A percentile compares a stretch with the other conserved stretches of the same genome.
Conservation (phyloP, 768 basidiomycete species). For the Hemileccinum impolitum region DNA sequence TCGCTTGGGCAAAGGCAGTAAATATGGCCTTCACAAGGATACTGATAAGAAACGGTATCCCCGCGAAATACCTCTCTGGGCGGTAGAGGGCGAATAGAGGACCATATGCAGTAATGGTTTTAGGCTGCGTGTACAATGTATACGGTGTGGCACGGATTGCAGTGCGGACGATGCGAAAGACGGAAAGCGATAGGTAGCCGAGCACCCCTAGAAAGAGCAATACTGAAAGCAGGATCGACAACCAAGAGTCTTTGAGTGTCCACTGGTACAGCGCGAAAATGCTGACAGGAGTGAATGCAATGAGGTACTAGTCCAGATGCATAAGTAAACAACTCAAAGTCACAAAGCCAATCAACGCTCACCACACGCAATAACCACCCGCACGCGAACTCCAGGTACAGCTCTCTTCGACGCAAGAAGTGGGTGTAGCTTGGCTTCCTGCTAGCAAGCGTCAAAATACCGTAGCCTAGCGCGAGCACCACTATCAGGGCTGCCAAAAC, state of each 20-base stretch:
- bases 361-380: conserved; percentile 71
- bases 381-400: conserved; percentile 46
- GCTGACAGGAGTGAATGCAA: conserved; percentile 63
- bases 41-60: conserved; percentile 52
- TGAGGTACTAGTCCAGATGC: conserved; percentile 44
- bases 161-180: conserved; percentile 47
- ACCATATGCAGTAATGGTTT: conserved; percentile 42
- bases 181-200: conserved; percentile 46
- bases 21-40: conserved; percentile 68
- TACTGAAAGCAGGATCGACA: conserved; percentile 77
- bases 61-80: conserved; percentile 63
- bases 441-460: conserved; percentile 30
- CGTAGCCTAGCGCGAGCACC: conserved; percentile 51
- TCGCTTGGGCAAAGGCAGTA: conserved; percentile 59
- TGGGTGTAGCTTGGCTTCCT: conserved; percentile 20
- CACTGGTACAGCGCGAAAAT: conserved; percentile 88
- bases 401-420: conserved; percentile 19
- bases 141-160: conserved; percentile 39
- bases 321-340: conserved; percentile 2
- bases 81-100: conserved; percentile 70
- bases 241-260: conserved; percentile 86
- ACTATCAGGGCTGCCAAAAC: conserved; percentile 56
- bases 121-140: conserved; percentile 35
- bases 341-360: conserved; percentile 27
- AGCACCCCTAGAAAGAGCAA: conserved; percentile 55